Percentiles rank a stretch among this genome's conserved stretches.
Conservation (phyloP, 345 rosid species). For the Xanthoceras sorbifolium region DNA sequence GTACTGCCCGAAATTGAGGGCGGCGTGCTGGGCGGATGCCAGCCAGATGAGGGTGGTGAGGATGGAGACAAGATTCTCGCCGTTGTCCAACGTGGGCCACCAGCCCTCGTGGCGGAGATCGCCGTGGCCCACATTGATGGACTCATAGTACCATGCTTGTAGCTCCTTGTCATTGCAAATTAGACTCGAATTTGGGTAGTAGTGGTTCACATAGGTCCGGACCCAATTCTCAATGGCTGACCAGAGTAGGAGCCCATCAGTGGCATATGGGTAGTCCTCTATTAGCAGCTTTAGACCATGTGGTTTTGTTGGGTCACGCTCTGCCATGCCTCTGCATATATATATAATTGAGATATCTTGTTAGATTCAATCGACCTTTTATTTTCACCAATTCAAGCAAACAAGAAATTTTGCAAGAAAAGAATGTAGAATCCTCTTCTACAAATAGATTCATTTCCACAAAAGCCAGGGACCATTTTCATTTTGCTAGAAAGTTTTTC, state of each 20-base stretch:
- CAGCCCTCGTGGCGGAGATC: slow-evolving; percentile 67
- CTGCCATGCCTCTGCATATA: slow-evolving; percentile 96
- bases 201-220: slow-evolving; percentile 72
- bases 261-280: slow-evolving; percentile 93
- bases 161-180: slow-evolving; percentile 69
- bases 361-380: slow-evolving; percentile 6
- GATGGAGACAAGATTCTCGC: slow-evolving; percentile 59
- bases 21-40: slow-evolving; percentile 96
- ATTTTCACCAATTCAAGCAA: slow-evolving; percentile 13
- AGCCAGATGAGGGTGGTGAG: slow-evolving; percentile 90
- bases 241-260: slow-evolving; percentile 92
- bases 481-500: not conserved
- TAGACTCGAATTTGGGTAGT: slow-evolving; percentile 57
- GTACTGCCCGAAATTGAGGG: slow-evolving; percentile 95
- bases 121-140: slow-evolving; percentile 84
- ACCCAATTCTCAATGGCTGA: slow-evolving; percentile 84
- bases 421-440: not conserved
- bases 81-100: slow-evolving; percentile 77
- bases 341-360: slow-evolving; percentile 15
- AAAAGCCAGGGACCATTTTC: not conserved
- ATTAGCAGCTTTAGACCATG: slow-evolving; percentile 80
- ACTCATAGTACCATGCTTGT: slow-evolving; percentile 82
- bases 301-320: slow-evolving; percentile 81
- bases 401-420: slow-evolving; percentile 23
- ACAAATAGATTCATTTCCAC: not conserved